Evolutionary conservation across 2,329 filamentous ascomycete species (phyloP), one percentile per base, ranked within the genome.

Genomic region (Epichloe sibirici): DNA sequence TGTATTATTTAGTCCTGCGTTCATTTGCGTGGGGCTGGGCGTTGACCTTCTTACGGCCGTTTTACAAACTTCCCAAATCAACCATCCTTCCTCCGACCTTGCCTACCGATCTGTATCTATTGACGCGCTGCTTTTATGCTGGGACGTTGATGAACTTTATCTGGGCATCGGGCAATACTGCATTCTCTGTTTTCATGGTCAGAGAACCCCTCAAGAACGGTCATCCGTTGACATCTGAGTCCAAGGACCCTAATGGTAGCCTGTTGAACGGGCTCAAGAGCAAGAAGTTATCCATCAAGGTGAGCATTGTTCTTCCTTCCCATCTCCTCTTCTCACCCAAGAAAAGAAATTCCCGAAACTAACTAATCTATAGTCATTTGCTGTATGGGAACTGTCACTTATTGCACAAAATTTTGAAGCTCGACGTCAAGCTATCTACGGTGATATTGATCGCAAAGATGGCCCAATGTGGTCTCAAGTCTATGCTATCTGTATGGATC

Each of bases 161-260:
- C 35, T 95, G 90, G 89, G 78, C 88, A 53, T 72, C 84, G 25
- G 82, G 83, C 42, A 94, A 93, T 63, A 71, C 79, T 31, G 79
- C 86, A 28, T 95, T 96, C 65, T 85, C 85, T 5, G 70, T 83
- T n/a, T 90, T 89, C 66, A 80, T 95, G 62, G 81, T 83, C 28
- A 84, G 86, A 65, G 82, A 86, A 60, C 91, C 91, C 0, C 65
- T 95, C 51, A 95, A 95, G 72, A 87, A 87, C 58, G 84, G 79
- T n/a, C 79, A 84, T 61, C 90, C 90, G 4, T 77, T 97, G 52
- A 95, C 89, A 0, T 78, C 79, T 17, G 87, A 91, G 58, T 88
- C 89, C 15, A 93, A 88, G 63, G 90, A 96, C 66, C 88, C 91
- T 1, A 97, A 95, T 62, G 90, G 89, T 38, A 95, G 88, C 64